phyloP scores from a whole-genome alignment of 2,329 filamentous ascomycete species.

The Blastomyces parvus region DNA sequence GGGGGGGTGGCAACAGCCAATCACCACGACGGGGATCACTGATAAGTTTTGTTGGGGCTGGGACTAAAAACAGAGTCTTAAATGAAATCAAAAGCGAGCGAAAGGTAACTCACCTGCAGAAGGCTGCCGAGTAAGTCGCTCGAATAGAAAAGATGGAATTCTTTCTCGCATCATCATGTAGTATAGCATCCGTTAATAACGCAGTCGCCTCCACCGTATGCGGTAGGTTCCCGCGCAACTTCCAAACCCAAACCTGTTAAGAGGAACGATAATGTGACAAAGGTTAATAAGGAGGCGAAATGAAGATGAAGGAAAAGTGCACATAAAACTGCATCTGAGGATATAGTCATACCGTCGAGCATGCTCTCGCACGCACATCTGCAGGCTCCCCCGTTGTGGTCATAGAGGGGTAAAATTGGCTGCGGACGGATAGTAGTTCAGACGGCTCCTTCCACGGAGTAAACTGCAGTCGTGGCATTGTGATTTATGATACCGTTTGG shows the following conservation, averaged over 20 bases:
- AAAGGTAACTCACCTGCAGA: conserved; percentile 34
- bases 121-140: conserved; percentile 38
- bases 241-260: conserved; percentile 36
- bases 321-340: background rate
- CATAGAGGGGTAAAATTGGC: conserved; percentile 32
- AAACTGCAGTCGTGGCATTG: conserved; percentile 34
- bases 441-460: conserved; percentile 35
- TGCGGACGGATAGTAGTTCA: conserved; percentile 30
- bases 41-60: background rate
- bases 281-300: conserved; percentile 7
- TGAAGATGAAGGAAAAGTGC: background rate
- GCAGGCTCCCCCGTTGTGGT: conserved; percentile 24
- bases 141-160: conserved; percentile 38
- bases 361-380: conserved; percentile 32
- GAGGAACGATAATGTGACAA: background rate
- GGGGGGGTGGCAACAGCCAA: background rate
- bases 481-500: background rate
- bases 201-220: conserved; percentile 40
- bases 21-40: background rate
- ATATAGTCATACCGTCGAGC: conserved; percentile 30
- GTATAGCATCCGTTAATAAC: conserved; percentile 37
- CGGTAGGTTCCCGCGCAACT: conserved; percentile 36
- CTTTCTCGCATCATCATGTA: conserved; percentile 33
- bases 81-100: background rate
- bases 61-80: conserved; percentile 1